These are phyloP conservation scores for Suillus hirtellus DNA, from an alignment of 768 basidiomycete genomes.

Conservation along the genomic window DNA sequence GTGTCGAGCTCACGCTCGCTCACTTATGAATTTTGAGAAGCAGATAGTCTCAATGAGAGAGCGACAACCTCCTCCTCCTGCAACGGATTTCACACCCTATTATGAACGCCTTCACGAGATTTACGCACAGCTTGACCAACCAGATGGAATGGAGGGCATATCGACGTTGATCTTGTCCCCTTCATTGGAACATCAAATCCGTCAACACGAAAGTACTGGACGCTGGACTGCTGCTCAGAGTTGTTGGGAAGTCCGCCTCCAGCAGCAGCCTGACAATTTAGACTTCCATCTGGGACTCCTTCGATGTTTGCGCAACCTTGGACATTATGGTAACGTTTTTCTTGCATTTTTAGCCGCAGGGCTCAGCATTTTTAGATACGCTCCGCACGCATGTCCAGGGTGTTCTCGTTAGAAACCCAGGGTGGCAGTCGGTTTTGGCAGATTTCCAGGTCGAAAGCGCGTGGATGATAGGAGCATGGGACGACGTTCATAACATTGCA, in stretches of 20 bases:
- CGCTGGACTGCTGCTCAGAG: slow-evolving; percentile 98
- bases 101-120: slow-evolving; percentile 95
- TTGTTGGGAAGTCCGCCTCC: slow-evolving; percentile 96
- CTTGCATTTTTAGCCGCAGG: slow-evolving; percentile 1
- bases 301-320: slow-evolving; percentile 89
- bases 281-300: slow-evolving; percentile 87
- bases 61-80: slow-evolving; percentile 38
- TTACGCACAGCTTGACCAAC: slow-evolving; percentile 94
- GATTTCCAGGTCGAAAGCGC: slow-evolving; percentile 92
- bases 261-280: slow-evolving; percentile 86
- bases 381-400: slow-evolving; percentile 93
- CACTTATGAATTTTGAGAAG: slow-evolving; percentile 93
- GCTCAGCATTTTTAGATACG: slow-evolving; percentile 60
- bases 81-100: slow-evolving; percentile 47
- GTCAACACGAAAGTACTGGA: slow-evolving; percentile 96
- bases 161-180: slow-evolving; percentile 87
- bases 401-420: slow-evolving; percentile 79
- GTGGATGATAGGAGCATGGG: slow-evolving; percentile 96
- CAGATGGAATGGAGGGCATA: slow-evolving; percentile 98
- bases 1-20: slow-evolving; percentile 91
- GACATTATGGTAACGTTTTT: slow-evolving; percentile 79
- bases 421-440: slow-evolving; percentile 76
- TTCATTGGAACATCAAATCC: slow-evolving; percentile 92
- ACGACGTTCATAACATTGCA: slow-evolving; percentile 67
- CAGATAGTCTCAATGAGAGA: slow-evolving; percentile 60